Evolutionary conservation across 2,329 filamentous ascomycete genomes (phyloP), one percentile per base, ranked within the genome.

Genomic region (Ophiocordyceps australis): DNA sequence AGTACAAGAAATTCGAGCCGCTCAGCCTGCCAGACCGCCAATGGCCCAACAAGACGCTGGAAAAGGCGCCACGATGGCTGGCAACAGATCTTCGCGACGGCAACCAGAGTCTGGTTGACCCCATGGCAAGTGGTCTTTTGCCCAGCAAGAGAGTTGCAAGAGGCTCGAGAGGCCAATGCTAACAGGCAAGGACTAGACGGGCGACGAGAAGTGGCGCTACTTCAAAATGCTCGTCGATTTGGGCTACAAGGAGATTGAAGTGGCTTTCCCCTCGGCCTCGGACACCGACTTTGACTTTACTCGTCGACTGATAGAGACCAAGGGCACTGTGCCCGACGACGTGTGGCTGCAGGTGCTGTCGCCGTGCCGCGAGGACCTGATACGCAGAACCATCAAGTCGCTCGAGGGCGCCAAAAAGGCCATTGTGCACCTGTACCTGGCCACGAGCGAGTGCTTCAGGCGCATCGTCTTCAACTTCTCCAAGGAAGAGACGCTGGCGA

Each of bases 271-370:
- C 25, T 92, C 83, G 1, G 83, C 86, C 10, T 93, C 83, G 20
- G 77, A 92, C 47, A 93, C 79, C 43, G 89, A 95, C 56, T 95
- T 85, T 58, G 81, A 93, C 59, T 95, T 95, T 46, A 93, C 83
- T 21, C 67, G 82, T 38, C 72, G 75, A 42, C 60, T 95, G 38
- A 71, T 94, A 35, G 75, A 91, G 41, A 92, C 82, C 2, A 79
- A 80, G 9, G 81, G 79, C 21, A 65, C 72, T 10, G 69, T 85
- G 7, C 83, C 85, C 28, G 81, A 89, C 45, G 85, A 94, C 50
- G 83, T 94, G 28, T 85, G 67, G 62, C 61, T 95, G 31, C 85
- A 94, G 48, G 86, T 94, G 27, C 73, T 95, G 26, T 83, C 82
- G 5, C 86, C 86, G 5, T 95, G 85, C 49, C 74, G 86, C 36